phyloP scores from a whole-genome alignment of 2,329 filamentous ascomycete species.

The Pseudocercospora eumusae region DNA sequence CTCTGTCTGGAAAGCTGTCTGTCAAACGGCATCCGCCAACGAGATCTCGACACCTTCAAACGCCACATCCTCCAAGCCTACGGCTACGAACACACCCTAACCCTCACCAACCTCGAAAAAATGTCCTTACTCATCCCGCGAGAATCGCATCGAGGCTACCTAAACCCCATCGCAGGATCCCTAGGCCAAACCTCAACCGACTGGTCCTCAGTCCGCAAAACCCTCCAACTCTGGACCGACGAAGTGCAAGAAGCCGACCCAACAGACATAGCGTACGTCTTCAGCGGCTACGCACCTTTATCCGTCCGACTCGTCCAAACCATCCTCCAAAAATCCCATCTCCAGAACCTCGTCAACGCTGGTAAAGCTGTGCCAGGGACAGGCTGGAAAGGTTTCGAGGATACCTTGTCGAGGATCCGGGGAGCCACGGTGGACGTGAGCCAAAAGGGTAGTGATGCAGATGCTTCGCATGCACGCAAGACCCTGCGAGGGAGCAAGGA shows the following conservation, averaged over 20 bases:
- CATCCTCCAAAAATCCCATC: conserved; percentile 84
- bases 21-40: conserved; percentile 80
- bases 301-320: conserved; percentile 90
- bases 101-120: conserved; percentile 83
- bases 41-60: conserved; percentile 87
- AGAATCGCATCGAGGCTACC: conserved; percentile 70
- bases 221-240: conserved; percentile 85
- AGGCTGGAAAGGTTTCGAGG: conserved; percentile 92
- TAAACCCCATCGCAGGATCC: conserved; percentile 72
- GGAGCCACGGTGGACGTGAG: conserved; percentile 89
- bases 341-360: conserved; percentile 59
- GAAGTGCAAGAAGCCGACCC: conserved; percentile 95
- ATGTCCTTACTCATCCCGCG: conserved; percentile 80
- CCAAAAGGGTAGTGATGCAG: conserved; percentile 91
- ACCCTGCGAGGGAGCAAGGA: conserved; percentile 71
- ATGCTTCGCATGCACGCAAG: conserved; percentile 74
- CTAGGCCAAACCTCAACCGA: conserved; percentile 61
- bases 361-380: conserved; percentile 55
- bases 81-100: conserved; percentile 90
- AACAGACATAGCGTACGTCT: conserved; percentile 95
- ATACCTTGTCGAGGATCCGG: conserved; percentile 80
- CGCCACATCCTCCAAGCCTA: conserved; percentile 88
- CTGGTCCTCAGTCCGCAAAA: conserved; percentile 83
- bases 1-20: conserved; percentile 91
- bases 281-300: conserved; percentile 92